Evolutionary conservation across 179 eudicot genomes (phyloP), one percentile per base, ranked within the genome.

Genomic region (Corrigiola litoralis): DNA sequence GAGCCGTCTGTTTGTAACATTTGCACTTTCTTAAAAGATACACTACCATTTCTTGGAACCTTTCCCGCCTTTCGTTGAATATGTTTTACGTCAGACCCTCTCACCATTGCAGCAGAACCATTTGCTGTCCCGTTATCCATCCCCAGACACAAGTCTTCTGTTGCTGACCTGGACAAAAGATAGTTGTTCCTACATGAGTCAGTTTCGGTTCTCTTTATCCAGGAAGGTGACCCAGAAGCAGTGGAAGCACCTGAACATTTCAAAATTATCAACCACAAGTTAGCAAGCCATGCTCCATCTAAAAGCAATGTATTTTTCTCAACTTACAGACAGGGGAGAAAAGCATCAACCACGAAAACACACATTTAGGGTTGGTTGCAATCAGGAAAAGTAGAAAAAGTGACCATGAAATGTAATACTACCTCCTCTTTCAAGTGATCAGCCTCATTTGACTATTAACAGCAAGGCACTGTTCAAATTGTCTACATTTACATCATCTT

Each of bases 21-120:
- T 69, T 83, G 75, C 17, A 81, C 77, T 80, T 78, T 83, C 75
- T 75, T 85, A 33, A 83, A 76, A 72, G 70, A 51, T 69, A 75
- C 80, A 72, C 68, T 80, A 54, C 77, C 81, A 58, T 58, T 77
- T 78, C 75, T 78, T 63, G 76, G 69, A 53, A 66, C 67, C 73
- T 84, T 85, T 53, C 79, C 84, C 34, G 67, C 71, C 77, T 74
- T 85, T 63, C 72, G 65, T 16, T 79, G 83, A 54, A 66, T 56
- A 29, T 76, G 85, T 70, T 85, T 89, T 47, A 72, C 84, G 20
- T 83, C 90, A 44, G 36, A 65, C 20, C 50, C 77, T 13, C 87
- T 52, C 32, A 81, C 44, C 62, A 68, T 55, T 20, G 38, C 34
- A 38, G 38, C 25, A 31, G 81, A 72, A 75, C 61, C 70, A 68